Base-by-base conservation (phyloP, 768 basidiomycete genomes). In the Mycena amicta region DNA sequence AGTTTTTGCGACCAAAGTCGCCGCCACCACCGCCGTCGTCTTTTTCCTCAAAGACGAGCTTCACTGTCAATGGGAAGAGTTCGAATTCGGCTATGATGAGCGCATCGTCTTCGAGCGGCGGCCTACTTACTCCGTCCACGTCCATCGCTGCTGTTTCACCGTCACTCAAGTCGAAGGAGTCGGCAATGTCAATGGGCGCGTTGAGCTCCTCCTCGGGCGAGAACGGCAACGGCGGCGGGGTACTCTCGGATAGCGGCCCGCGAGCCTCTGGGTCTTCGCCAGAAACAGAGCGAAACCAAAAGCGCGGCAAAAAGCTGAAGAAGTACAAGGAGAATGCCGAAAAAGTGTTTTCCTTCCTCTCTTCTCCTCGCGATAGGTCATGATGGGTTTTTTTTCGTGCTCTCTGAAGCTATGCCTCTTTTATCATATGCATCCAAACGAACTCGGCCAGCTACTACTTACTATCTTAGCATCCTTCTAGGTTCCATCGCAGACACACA, bases 321-420 rank as follows among this genome's bases (percentile, higher is more conserved):
- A 92, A 87, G 75, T 90, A 91, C 77, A 93, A 92, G 75, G 87
- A 92, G 68, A 89, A 87, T 60, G 90, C 92, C 2, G 91, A 92
- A 77, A 93, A 93, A 63, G 82, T 93, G 55, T 80, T 93, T 57
- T 90, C 90, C 29, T 76, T 93, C 62, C 93, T 93, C 72, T 87
- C 88, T 41, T 84, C 88, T 26, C 87, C 89, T 59, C 88, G 82
- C 25, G 13, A 49, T 15, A 49, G 26, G 47, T 49, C 47, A 23
- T 49, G 26, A 49, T 5, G 13, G 22, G 26, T 49, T 25, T 49
- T 13, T 28, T 49, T 26, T 28, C n/a, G n/a, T n/a, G n/a, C 27
- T 49, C 47, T 49, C 27, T 28, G 8, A 26, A 23, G 23, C 26
- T 49, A 45, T 45, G 43, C 47, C 47, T 25, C 26, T 29, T 49